These are phyloP conservation scores for Cutaneotrichosporon cavernicola DNA, from an alignment of 1,284 basidiomycete species.

Conservation along the genomic window DNA sequence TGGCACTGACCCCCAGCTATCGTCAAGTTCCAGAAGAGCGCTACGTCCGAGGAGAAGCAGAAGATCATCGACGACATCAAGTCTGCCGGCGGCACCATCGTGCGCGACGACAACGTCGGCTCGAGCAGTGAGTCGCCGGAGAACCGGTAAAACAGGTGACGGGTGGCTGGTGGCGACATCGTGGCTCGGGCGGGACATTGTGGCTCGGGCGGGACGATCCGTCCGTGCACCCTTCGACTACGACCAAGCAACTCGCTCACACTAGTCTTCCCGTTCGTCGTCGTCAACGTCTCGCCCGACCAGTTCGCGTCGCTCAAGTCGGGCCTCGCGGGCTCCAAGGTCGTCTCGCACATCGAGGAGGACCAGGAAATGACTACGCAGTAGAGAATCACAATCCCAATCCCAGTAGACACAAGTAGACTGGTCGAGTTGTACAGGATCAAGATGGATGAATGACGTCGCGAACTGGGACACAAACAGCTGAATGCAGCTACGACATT, in stretches of 20 bases:
- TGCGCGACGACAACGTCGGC: slow-evolving; percentile 39
- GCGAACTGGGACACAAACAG: not conserved
- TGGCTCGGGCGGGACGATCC: not conserved
- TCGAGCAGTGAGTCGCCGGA: slow-evolving; percentile 38
- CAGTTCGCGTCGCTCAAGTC: slow-evolving; percentile 35
- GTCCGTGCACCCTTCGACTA: not conserved
- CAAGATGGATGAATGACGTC: not conserved
- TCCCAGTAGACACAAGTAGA: not conserved
- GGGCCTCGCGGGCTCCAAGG: slow-evolving; percentile 28
- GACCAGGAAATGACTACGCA: not conserved
- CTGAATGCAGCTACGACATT: not conserved
- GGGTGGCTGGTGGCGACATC: not conserved
- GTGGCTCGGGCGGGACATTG: too few relatives aligned
- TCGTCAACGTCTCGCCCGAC: slow-evolving; percentile 33
- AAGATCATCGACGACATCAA: slow-evolving; percentile 36
- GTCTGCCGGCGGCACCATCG: slow-evolving; percentile 36
- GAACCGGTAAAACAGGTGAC: not conserved
- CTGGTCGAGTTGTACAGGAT: not conserved
- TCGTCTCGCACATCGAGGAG: slow-evolving; percentile 36
- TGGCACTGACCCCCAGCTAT: slow-evolving; percentile 33
- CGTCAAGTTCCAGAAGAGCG: slow-evolving; percentile 44
- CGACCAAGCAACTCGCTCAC: not conserved
- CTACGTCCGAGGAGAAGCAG: slow-evolving; percentile 36
- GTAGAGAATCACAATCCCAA: not conserved
- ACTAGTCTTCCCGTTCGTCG: slow-evolving; percentile 45